Base-by-base conservation (phyloP, 1,284 basidiomycete genomes). In the Spongiforma sp. region DNA sequence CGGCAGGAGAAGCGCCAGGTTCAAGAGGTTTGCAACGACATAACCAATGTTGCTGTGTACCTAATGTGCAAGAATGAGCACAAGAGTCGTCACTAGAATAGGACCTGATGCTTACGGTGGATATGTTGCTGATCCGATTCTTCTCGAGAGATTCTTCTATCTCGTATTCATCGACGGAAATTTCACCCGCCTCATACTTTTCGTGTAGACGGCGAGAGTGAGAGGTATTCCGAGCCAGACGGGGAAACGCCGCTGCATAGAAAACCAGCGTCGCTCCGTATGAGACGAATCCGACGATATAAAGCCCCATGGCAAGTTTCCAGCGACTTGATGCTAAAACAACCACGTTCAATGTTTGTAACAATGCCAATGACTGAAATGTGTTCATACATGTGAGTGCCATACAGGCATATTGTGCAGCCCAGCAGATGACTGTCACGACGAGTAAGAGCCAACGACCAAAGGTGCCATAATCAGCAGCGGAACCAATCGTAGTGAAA, bases 81-180 rank as follows among this genome's bases (percentile, higher is more conserved):
- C 66, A 33, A 17, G 17, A 37, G 10, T 1, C 34, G 12, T 17
- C n/a, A 4, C 59, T 36, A 24, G 26, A 10, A 21, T 28, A 5
- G 48, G 4, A 33, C 15, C 19, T 7, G 14, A 11, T 10, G 72
- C 85, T 67, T 62, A 95, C 90, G 17, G 93, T 94, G 68, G 89
- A 90, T 67, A 93, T 92, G 70, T 96, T 96, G 71, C 91, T 91
- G 65, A 96, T 91, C 61, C 90, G 81, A 71, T 94, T 95, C 81
- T 93, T 92, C 78, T 94, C 89, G 58, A 95, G 73, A 61, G 89
- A 91, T 72, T 94, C 93, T 70, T 93, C 90, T 7, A 72, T 71
- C 71, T 93, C 92, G 70, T 92, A 93, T 68, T 86, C 87, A 58
- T 89, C 89, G 5, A 79, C 75, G 1, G 81, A 72, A 24, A 88